Conservation (phyloP, 257 asterid genomes). For the Ligustrum vulgare region DNA sequence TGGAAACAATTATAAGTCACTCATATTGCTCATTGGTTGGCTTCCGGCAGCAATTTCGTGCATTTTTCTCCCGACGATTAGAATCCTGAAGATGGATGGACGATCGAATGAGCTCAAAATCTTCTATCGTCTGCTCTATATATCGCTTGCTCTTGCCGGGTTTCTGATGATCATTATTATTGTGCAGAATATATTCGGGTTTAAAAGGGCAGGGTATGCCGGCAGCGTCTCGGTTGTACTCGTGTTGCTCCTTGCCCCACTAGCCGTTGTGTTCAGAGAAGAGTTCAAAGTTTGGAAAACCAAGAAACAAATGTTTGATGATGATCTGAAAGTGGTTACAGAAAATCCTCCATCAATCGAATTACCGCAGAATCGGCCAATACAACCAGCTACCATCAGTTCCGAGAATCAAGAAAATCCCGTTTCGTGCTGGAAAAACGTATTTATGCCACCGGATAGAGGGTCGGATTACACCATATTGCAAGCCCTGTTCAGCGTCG, state of each 20-base stretch:
- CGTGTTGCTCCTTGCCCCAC: slow-evolving; percentile 40
- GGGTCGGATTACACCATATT: slow-evolving; percentile 58
- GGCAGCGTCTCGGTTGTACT: slow-evolving; percentile 31
- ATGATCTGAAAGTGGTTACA: background rate
- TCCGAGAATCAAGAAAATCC: background rate
- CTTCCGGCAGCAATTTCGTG: slow-evolving; percentile 30
- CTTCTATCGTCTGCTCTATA: slow-evolving; percentile 42
- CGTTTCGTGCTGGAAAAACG: slow-evolving; percentile 36
- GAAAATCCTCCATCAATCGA: slow-evolving; percentile 13
- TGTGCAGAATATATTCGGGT: slow-evolving; percentile 30
- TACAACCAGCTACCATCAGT: background rate
- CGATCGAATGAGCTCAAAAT: slow-evolving; percentile 29
- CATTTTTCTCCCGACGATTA: slow-evolving; percentile 20
- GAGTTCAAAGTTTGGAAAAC: slow-evolving; percentile 24
- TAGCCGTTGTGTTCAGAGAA: slow-evolving; percentile 38
- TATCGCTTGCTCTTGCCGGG: slow-evolving; percentile 45
- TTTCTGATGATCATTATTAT: slow-evolving; percentile 42
- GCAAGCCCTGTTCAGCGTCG: slow-evolving; percentile 61
- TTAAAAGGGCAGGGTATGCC: slow-evolving; percentile 22
- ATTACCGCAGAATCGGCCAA: background rate
- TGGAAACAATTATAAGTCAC: slow-evolving; percentile 23
- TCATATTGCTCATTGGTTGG: slow-evolving; percentile 32
- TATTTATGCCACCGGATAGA: slow-evolving; percentile 46
- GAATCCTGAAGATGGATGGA: slow-evolving; percentile 28
- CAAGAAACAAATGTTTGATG: background rate